Base-by-base conservation (phyloP, 345 rosid species). In the Hibiscus mutabilis region DNA sequence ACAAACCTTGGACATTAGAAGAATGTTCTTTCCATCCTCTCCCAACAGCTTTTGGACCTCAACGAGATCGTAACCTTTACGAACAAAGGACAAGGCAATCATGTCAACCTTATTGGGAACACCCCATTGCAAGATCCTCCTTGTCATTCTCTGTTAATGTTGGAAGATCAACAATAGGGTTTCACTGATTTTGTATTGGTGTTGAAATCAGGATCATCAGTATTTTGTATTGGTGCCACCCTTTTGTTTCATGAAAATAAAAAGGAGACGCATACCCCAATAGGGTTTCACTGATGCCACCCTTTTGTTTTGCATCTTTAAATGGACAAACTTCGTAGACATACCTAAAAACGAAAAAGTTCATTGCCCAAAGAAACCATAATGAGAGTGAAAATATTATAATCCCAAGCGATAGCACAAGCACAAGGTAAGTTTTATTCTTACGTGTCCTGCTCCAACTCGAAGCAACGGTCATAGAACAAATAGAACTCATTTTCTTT, bases 71-170 rank as follows among this genome's bases (percentile, higher is more conserved):
- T 82, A 84, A 44, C 89, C 87, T 68, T 84, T 84, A 29, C 86
- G 77, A 31, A 84, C 84, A 76, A 84, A 86, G 13, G 86, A 86
- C 31, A 80, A 79, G 5, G 89, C 87, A 25, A 86, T 84, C 82
- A 84, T 77, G 70, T 84, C 87, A 47, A 86, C 84, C 58, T 79
- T 70, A 66, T 84, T 86, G 2, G 87, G 89, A 47, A 84, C 58
- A 40, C 86, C 87, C 87, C 89, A 35, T 69, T 31, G 60, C 75
- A 84, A 18, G 52, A 86, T 86, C 86, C 56, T 84, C 84, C 74
- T 82, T 84, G 75, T 84, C 89, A 65, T 86, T 86, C 79, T 82
- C 89, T 3, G 87, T 84, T 68, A 86, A 73, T 40, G 89, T 86
- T 44, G 87, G 89, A 24, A 86, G 87, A 77, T 86, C 87, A 11